phyloP scores from a whole-genome alignment of 106 monocot species.

The Allium fistulosum region DNA sequence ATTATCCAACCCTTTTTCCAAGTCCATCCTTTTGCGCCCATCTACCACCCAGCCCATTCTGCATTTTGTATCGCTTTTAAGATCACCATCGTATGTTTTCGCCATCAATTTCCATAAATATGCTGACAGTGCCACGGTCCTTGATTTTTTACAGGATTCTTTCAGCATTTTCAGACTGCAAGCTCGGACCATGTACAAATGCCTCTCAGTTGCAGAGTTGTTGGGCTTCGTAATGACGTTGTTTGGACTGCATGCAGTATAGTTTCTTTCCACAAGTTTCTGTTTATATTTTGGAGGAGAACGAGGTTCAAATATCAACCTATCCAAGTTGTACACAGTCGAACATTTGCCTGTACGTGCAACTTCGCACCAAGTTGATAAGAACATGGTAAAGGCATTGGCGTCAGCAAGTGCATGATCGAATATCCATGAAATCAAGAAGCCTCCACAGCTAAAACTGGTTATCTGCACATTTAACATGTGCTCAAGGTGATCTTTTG shows the following conservation, averaged over 20 bases:
- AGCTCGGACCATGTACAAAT: constrained; percentile 1
- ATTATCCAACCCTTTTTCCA: neutral
- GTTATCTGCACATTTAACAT: constrained; percentile 5
- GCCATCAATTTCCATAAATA: constrained; percentile 9
- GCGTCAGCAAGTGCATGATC: constrained; percentile 2
- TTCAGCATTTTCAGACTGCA: neutral
- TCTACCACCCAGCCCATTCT: constrained; percentile 8
- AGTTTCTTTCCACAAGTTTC: neutral
- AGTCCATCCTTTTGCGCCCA: neutral
- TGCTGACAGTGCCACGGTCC: constrained; percentile 4
- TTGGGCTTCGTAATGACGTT: neutral
- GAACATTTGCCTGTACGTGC: neutral
- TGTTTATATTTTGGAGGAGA: neutral
- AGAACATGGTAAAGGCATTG: constrained; percentile 6
- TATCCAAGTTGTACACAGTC: neutral
- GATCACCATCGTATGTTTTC: neutral
- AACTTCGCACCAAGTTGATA: constrained; percentile 4
- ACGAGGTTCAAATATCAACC: neutral
- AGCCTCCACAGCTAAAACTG: constrained; percentile 3
- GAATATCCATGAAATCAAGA: constrained; percentile 5
- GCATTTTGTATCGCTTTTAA: neutral
- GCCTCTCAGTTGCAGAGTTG: neutral
- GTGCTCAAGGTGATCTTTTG: neutral
- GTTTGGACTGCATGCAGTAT: neutral
- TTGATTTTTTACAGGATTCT: neutral